Base-by-base conservation (phyloP, 306 rosid species). In the Abrus pulchellus region DNA sequence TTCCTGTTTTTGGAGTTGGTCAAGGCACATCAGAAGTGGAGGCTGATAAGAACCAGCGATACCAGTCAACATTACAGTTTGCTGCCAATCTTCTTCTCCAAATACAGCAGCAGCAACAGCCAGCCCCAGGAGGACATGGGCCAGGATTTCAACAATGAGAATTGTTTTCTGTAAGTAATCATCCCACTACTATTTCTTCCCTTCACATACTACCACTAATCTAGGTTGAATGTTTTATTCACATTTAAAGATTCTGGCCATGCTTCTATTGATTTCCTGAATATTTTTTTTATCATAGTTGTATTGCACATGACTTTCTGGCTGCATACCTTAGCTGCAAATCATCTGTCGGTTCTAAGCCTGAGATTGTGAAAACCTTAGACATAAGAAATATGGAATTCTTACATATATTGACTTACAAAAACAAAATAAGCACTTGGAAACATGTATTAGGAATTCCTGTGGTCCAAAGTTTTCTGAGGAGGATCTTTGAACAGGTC, bases 41-140 rank as follows among this genome's bases (percentile, higher is more conserved):
- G 85, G 94, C 86, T 13, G 98, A 92, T 77, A 96, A 96, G 89
- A 92, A 93, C 80, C 94, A 92, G 84, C 74, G 87, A 34, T 84
- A 84, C 70, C 87, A 84, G 77, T 76, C 92, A 88, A 94, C 93
- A 77, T 83, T 96, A n/a, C 97, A 96, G 66, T 96, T 96, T 81
- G 99, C 99, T 7, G 99, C 99, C 73, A 96, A 83, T 85, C 94
- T 96, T 80, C 98, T 96, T 50, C 91, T 80, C 14, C 99, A 96
- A 81, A 90, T 96, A 84, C 99, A 96, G 88, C 98, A 93, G 83
- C 99, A 94, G 85, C 78, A 75, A 61, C 87, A 92, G 85, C 89
- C 89, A 86, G 49, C 86, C 67, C 92, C 86, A 75, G 87, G 90
- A 29, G 93, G 91, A 14, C 84, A 81, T 41, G 95, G 92, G 54